Conservation (phyloP, 805 yeast species). For the Wickerhamomyces kurtzmanii region DNA sequence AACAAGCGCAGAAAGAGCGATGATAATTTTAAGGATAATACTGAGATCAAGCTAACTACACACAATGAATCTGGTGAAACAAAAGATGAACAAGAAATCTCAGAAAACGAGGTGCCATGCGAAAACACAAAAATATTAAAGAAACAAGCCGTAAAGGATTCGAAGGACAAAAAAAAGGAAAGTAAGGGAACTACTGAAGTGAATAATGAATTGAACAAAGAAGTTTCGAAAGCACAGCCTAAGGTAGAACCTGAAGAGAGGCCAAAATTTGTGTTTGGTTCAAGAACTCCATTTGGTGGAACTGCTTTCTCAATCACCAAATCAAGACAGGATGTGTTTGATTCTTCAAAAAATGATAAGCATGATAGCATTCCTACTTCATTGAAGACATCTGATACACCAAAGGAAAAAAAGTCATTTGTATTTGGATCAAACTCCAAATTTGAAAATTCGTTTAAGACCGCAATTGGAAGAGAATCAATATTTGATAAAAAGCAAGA, state of each 20-base stretch:
- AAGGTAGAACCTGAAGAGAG: constrained; percentile 6
- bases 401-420: constrained; percentile 4
- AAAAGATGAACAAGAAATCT: constrained; percentile 2
- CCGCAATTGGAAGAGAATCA: constrained; percentile 41
- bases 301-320: constrained; percentile 24
- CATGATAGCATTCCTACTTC: constrained; percentile 5
- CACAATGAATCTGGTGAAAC: constrained; percentile 4
- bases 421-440: constrained; percentile 37
- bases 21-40: constrained; percentile 1
- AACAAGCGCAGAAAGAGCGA: constrained; percentile 5
- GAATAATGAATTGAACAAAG: constrained; percentile 1
- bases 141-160: neutral
- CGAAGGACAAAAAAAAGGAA: constrained; percentile 2
- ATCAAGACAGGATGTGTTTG: constrained; percentile 25
- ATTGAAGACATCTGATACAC: constrained; percentile 8
- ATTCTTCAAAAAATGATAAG: constrained; percentile 18
- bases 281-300: constrained; percentile 38
- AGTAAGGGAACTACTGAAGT: constrained; percentile 2
- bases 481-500: constrained; percentile 36
- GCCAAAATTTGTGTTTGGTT: constrained; percentile 48
- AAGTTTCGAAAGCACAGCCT: neutral
- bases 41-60: constrained; percentile 1
- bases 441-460: constrained; percentile 46
- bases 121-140: neutral
- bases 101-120: constrained; percentile 1